Conservation (phyloP, 441 rosid genomes). For the Jatropha multifida region DNA sequence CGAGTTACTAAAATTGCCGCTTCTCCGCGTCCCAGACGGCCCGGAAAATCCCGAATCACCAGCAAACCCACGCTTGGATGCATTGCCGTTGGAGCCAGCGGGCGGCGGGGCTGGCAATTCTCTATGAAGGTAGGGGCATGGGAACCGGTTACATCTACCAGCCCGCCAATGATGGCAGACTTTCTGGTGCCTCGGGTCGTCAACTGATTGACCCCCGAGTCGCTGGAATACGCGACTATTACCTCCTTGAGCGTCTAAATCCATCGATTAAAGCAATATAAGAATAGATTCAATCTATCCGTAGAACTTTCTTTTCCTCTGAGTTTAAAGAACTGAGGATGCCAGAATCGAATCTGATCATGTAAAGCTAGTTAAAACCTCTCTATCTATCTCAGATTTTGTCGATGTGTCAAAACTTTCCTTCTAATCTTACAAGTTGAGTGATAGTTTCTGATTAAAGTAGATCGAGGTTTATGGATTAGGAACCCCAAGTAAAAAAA, state of each 20-base stretch:
- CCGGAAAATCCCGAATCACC: slow-evolving; percentile 69
- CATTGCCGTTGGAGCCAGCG: slow-evolving; percentile 34
- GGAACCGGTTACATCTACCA: slow-evolving; percentile 69
- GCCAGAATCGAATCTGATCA: slow-evolving; percentile 22
- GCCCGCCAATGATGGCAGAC: slow-evolving; percentile 91
- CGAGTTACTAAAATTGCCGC: slow-evolving; percentile 43
- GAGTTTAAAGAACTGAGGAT: neutral
- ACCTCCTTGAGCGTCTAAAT: slow-evolving; percentile 68
- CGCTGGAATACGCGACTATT: slow-evolving; percentile 72
- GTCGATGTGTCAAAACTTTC: neutral
- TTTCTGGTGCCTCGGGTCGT: slow-evolving; percentile 40
- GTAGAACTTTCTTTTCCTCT: neutral
- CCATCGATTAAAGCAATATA: slow-evolving; percentile 38
- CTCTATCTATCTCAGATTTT: neutral
- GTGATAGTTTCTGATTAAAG: neutral
- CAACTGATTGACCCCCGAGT: slow-evolving; percentile 44
- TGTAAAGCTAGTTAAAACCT: slow-evolving; percentile 17
- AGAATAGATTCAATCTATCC: slow-evolving; percentile 5
- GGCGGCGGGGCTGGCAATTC: slow-evolving; percentile 52
- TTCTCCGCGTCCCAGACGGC: slow-evolving; percentile 47
- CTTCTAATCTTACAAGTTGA: neutral
- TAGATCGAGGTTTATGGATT: slow-evolving; percentile 8
- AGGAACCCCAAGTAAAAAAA: neutral
- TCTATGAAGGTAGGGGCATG: slow-evolving; percentile 76
- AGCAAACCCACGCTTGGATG: slow-evolving; percentile 58